Conservation (phyloP, 176 grass and related monocot species). For the Carex myosuroides region DNA sequence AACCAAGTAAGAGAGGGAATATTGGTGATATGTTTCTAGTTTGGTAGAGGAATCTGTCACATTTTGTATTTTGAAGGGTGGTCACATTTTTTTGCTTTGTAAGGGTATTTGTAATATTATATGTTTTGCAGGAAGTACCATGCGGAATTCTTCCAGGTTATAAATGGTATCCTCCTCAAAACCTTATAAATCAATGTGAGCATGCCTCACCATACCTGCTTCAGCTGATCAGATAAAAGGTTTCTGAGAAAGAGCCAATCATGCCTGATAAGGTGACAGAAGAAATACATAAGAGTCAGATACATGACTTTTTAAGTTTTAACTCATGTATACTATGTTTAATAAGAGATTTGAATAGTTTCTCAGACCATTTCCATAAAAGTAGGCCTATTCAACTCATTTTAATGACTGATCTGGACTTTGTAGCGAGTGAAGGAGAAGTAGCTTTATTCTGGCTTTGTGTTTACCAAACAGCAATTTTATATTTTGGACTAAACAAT, state of each 20-base stretch:
- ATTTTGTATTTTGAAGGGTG: background rate
- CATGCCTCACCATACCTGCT: constrained; percentile 88
- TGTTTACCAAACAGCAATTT: background rate
- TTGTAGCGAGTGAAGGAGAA: background rate
- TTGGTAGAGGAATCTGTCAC: background rate
- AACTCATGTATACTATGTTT: background rate
- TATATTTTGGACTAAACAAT: background rate
- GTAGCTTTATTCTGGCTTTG: background rate
- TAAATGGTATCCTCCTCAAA: constrained; percentile 25
- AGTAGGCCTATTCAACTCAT: background rate
- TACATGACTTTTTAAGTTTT: background rate
- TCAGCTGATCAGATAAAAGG: constrained; percentile 67
- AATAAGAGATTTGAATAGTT: background rate
- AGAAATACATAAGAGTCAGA: constrained; percentile 24
- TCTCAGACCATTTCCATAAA: background rate
- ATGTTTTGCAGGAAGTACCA: background rate
- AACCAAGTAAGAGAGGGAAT: background rate
- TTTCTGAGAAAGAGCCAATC: constrained; percentile 79
- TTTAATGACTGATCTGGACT: background rate
- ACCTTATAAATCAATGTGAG: constrained; percentile 17
- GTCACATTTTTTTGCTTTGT: background rate
- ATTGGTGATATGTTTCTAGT: background rate
- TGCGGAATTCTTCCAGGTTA: background rate
- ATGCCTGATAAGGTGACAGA: constrained; percentile 52
- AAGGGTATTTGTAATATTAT: background rate